Conservation (phyloP, 73 alveolate species). For the Blepharisma japonicum region DNA sequence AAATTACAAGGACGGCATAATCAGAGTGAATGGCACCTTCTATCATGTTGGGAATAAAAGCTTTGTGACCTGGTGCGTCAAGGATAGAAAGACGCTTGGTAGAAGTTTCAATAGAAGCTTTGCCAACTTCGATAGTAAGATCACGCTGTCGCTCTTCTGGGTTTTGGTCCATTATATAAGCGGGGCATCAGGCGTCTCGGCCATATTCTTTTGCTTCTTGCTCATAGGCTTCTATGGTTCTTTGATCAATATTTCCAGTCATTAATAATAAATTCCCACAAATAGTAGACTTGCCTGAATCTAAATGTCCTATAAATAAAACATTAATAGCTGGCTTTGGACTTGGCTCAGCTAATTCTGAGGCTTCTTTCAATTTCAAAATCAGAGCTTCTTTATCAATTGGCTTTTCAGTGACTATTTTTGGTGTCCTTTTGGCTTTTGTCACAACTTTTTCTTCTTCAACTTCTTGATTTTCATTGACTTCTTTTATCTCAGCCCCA, state of each 20-base stretch:
- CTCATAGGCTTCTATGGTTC: slow-evolving; percentile 89
- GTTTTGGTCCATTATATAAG: slow-evolving; percentile 95
- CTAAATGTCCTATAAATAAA: slow-evolving; percentile 96
- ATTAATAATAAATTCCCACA: slow-evolving; percentile 84
- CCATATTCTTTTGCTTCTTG: slow-evolving; percentile 93
- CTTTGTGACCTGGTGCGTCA: slow-evolving; percentile 99
- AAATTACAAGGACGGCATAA: slow-evolving; percentile 82
- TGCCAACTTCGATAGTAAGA: slow-evolving; percentile 98
- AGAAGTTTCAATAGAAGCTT: slow-evolving; percentile 92
- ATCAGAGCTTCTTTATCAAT: not conserved
- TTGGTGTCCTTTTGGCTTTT: not conserved
- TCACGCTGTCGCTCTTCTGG: slow-evolving; percentile 96
- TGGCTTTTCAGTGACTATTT: not conserved
- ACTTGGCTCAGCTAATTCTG: not conserved
- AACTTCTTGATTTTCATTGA: not conserved
- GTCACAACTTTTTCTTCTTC: not conserved
- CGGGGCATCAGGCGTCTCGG: slow-evolving; percentile 93
- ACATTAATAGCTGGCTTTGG: slow-evolving; percentile 43
- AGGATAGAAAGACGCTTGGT: slow-evolving; percentile 76
- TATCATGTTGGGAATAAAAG: slow-evolving; percentile 97
- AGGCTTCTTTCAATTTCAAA: not conserved
- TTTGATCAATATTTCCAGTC: slow-evolving; percentile 89
- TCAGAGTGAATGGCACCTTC: slow-evolving; percentile 99
- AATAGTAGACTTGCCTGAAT: slow-evolving; percentile 96
- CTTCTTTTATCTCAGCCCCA: not conserved